Conservation (phyloP, 2,329 filamentous ascomycete species). For the Raffaelea deltoideospora region DNA sequence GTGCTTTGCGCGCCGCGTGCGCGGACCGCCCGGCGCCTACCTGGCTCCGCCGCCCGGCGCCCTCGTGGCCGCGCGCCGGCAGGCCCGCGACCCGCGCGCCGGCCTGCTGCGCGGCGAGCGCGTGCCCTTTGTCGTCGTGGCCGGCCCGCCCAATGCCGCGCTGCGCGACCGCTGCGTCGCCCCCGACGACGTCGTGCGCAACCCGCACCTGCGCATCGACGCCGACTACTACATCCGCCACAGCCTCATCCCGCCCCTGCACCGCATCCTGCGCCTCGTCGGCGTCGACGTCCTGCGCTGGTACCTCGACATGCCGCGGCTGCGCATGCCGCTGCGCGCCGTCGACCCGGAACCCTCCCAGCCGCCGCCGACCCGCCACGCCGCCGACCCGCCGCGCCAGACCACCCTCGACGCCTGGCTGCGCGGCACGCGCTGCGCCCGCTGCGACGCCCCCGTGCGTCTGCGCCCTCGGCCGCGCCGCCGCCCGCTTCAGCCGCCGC, state of each 20-base stretch:
- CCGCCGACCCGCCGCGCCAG: conserved; percentile 22
- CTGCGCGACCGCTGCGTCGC: conserved; percentile 82
- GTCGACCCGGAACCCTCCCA: conserved; percentile 25
- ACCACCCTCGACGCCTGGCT: conserved; percentile 92
- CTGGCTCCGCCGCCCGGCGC: conserved; percentile 74
- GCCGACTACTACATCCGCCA: conserved; percentile 95
- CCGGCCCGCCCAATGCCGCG: conserved; percentile 71
- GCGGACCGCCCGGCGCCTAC: conserved; percentile 70
- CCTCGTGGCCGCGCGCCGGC: conserved; percentile 69
- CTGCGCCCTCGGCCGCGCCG: conserved; percentile 10
- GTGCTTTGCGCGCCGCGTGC: conserved; percentile 74
- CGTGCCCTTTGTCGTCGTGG: conserved; percentile 85
- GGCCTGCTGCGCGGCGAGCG: conserved; percentile 94
- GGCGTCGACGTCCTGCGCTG: conserved; percentile 80
- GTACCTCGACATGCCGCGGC: conserved; percentile 93
- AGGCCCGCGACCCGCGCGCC: conserved; percentile 71
- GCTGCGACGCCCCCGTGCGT: conserved; percentile 49
- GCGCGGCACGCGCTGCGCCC: conserved; percentile 61
- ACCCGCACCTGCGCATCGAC: conserved; percentile 68
- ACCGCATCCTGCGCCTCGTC: conserved; percentile 85
- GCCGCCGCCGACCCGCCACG: background rate
- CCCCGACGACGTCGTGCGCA: conserved; percentile 58
- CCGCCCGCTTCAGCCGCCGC: conserved; percentile 24
- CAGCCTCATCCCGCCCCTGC: conserved; percentile 85
- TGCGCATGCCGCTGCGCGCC: conserved; percentile 41